Conservation (phyloP, 306 rosid species). For the Adenanthera pavonina region DNA sequence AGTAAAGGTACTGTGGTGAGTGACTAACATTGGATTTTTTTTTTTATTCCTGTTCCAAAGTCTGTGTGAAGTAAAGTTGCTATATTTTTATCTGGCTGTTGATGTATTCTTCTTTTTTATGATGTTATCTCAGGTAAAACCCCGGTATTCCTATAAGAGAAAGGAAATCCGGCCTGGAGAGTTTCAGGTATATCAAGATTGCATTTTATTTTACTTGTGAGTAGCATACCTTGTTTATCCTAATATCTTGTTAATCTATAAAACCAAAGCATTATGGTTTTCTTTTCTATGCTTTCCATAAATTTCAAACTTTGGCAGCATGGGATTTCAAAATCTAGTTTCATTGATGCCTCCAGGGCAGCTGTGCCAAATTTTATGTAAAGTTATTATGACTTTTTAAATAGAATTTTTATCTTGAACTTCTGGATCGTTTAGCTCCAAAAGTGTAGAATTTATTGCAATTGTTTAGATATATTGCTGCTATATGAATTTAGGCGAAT, state of each 20-base stretch:
- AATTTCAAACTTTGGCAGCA: conserved; percentile 13
- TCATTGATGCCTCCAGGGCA: conserved; percentile 12
- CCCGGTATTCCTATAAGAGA: conserved; percentile 91
- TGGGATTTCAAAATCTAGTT: not conserved
- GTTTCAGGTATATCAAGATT: conserved; percentile 75
- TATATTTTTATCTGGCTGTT: conserved; percentile 13
- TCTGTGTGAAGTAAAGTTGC: conserved; percentile 23
- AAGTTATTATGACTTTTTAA: too few relatives aligned
- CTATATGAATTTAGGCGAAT: conserved; percentile 29
- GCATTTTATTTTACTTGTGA: conserved; percentile 4
- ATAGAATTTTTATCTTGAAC: conserved; percentile 17
- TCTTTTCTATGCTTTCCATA: not conserved
- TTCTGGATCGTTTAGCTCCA: conserved; percentile 30
- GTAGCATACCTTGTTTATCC: conserved; percentile 2
- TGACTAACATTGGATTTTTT: conserved; percentile 34
- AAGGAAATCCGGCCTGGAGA: conserved; percentile 95
- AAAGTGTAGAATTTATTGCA: not conserved
- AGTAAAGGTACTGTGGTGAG: conserved; percentile 91
- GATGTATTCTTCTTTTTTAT: not conserved
- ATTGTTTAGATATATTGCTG: conserved; percentile 21
- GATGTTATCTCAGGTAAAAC: conserved; percentile 67
- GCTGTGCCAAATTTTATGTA: not conserved
- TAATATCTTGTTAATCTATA: conserved; percentile 6
- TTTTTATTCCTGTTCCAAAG: conserved; percentile 1
- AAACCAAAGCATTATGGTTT: not conserved